Base-by-base conservation (phyloP, 2,329 filamentous ascomycete genomes). In the Fusarium sterilihyphosum region DNA sequence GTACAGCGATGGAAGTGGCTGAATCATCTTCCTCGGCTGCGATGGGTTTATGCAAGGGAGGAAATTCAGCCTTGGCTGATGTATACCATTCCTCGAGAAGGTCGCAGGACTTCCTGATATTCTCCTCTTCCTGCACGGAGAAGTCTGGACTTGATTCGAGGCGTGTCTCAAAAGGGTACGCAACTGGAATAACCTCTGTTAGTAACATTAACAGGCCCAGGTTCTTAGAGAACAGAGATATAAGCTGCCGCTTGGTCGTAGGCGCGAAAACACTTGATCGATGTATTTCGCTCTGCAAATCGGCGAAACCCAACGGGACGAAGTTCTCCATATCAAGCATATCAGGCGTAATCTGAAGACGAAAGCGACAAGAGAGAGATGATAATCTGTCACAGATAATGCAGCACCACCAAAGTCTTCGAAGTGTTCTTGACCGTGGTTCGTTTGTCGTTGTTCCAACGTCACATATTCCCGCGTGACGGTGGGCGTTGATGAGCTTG, bases 351-450 rank as follows among this genome's bases (percentile, higher is more conserved):
- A 63, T 46, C 11, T 63, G 52, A 16, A 41, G 41, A 8, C 22
- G 41, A 3, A 63, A 63, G 4, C 52, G 31, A 18, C 52, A 58
- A 2, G 49, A 3, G 6, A 63, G 52, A 26, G 60, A 54, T 16
- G 52, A 63, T 6, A 63, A 11, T 9, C 41, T 63, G 26, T 63
- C 52, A 13, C 44, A 46, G 14, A 63, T 63, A 33, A 63, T 63
- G 4, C 52, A 63, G 17, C 60, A 58, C 41, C 60, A 58, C 40
- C 60, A 63, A 24, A 63, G 50, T 1, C 60, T 53, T 20, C 52
- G 50, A 14, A 63, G n/a, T 22, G 40, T 44, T 31, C 22, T 63
- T 9, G 49, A 24, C 8, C 3, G 3, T 4, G 49, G 49, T 24
- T 52, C 31, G 3, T 14, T 14, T 35, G 11, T 3, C 3, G 47